Conservation (phyloP, 805 yeast species). For the Candida peoriensis region DNA sequence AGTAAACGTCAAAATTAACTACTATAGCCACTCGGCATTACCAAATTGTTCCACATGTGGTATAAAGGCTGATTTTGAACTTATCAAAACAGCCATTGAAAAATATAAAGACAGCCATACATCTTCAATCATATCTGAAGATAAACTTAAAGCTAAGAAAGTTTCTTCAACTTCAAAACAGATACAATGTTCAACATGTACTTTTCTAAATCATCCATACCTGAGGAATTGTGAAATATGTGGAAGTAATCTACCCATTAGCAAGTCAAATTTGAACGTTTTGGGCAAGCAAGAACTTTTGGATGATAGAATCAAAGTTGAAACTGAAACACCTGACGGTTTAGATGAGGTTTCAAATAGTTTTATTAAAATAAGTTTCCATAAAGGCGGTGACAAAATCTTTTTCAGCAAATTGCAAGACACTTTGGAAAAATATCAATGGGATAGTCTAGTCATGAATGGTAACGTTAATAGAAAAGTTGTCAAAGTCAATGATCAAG, state of each 20-base stretch:
- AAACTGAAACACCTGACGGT: slow-evolving; percentile 28
- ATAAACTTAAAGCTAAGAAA: too few relatives aligned
- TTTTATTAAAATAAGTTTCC: slow-evolving; percentile 67
- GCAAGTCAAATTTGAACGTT: slow-evolving; percentile 19
- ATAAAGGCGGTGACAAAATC: slow-evolving; percentile 58
- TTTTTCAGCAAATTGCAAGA: slow-evolving; percentile 44
- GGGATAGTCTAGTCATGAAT: slow-evolving; percentile 37
- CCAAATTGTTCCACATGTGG: slow-evolving; percentile 64
- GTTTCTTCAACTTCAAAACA: slow-evolving; percentile 1
- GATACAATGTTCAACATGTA: slow-evolving; percentile 51
- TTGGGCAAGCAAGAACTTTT: slow-evolving; percentile 21
- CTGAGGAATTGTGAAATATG: slow-evolving; percentile 82
- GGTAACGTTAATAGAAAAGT: slow-evolving; percentile 27
- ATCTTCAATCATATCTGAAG: not conserved
- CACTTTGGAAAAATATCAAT: slow-evolving; percentile 43
- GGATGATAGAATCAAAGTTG: slow-evolving; percentile 28
- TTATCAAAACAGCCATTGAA: slow-evolving; percentile 29
- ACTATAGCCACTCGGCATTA: slow-evolving; percentile 20
- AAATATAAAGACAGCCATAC: slow-evolving; percentile 1
- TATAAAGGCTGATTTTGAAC: slow-evolving; percentile 36
- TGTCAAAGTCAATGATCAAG: slow-evolving; percentile 4
- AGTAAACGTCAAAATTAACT: slow-evolving; percentile 28
- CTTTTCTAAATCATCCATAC: slow-evolving; percentile 80
- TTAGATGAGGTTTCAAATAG: slow-evolving; percentile 11
- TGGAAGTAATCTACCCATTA: slow-evolving; percentile 48